phyloP scores from a whole-genome alignment of 345 rosid species.

The Pistacia integerrima region DNA sequence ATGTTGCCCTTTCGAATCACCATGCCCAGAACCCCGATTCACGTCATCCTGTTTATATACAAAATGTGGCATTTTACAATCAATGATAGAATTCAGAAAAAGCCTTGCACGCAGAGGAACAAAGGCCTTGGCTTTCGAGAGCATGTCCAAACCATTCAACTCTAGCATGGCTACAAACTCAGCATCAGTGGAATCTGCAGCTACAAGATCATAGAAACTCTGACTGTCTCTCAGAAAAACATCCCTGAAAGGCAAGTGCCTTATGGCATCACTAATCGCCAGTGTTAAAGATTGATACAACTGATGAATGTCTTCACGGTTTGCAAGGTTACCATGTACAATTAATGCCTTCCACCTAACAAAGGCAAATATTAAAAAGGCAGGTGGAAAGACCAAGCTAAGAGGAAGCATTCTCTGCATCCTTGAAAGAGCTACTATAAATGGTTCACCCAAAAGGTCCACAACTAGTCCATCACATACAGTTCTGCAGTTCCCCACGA shows the following conservation, averaged over 20 bases:
- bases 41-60: conserved; percentile 53
- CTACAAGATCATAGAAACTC: conserved; percentile 82
- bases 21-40: conserved; percentile 47
- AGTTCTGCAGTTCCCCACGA: conserved; percentile 86
- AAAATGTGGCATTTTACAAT: conserved; percentile 67
- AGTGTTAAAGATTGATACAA: conserved; percentile 68
- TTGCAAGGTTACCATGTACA: conserved; percentile 44
- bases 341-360: conserved; percentile 80
- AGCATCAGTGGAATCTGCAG: conserved; percentile 81
- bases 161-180: conserved; percentile 80
- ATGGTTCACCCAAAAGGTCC: conserved; percentile 91
- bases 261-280: conserved; percentile 81
- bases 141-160: conserved; percentile 68
- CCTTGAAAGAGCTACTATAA: conserved; percentile 82
- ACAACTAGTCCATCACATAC: conserved; percentile 83
- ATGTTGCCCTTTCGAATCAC: conserved; percentile 51
- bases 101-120: conserved; percentile 94
- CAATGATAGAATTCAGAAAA: conserved; percentile 81
- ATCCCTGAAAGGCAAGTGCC: conserved; percentile 87
- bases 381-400: conserved; percentile 88
- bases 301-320: conserved; percentile 81
- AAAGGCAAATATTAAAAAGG: conserved; percentile 80
- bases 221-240: conserved; percentile 84
- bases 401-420: conserved; percentile 93
- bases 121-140: conserved; percentile 66